Evolutionary conservation across 2,329 filamentous ascomycete genomes (phyloP).

Genomic region (Neofusicoccum cordaticola): DNA sequence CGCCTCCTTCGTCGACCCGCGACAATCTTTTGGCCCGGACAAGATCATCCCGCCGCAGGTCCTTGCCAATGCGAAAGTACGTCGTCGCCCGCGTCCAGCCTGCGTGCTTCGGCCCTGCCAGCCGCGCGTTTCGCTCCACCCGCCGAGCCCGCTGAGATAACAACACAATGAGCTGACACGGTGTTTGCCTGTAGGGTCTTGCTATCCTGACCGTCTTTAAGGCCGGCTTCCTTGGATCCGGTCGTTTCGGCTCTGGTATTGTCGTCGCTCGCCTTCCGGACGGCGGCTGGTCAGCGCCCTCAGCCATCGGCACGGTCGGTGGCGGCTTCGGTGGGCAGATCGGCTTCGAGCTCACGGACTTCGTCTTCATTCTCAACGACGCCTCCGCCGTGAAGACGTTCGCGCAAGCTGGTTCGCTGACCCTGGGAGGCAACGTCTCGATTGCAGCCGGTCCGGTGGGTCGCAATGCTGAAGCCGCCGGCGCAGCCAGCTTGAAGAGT

Average conservation of each 20-base stretch:
- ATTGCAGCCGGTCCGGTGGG: conserved; percentile 92
- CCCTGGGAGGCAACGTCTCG: conserved; percentile 92
- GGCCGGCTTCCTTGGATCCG: conserved; percentile 80
- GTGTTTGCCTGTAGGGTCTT: conserved; percentile 57
- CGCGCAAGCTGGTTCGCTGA: conserved; percentile 85
- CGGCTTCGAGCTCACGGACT: conserved; percentile 84
- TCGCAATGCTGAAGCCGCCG: conserved; percentile 91
- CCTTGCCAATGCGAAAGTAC: conserved; percentile 85
- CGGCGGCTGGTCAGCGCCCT: conserved; percentile 77
- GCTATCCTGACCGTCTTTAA: conserved; percentile 85
- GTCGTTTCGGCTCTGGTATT: conserved; percentile 76
- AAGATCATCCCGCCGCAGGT: conserved; percentile 93
- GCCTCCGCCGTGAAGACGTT: conserved; percentile 85
- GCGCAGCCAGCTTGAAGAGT: conserved; percentile 83
- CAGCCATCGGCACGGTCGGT: conserved; percentile 75
- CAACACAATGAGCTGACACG: conserved; percentile 17
- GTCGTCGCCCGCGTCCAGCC: conserved; percentile 13
- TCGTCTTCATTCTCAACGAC: conserved; percentile 98
- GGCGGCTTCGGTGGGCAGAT: conserved; percentile 84
- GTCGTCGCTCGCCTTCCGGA: conserved; percentile 77
- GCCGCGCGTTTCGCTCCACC: conserved; percentile 14
- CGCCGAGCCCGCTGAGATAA: background rate
- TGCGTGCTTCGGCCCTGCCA: background rate
- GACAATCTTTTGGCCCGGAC: conserved; percentile 90
- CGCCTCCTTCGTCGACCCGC: conserved; percentile 88